Percentiles rank a stretch among this genome's conserved stretches.
Evolutionary conservation across 352 stramenopile species (phyloP).

Genomic region (Pythium rishiriense): DNA sequence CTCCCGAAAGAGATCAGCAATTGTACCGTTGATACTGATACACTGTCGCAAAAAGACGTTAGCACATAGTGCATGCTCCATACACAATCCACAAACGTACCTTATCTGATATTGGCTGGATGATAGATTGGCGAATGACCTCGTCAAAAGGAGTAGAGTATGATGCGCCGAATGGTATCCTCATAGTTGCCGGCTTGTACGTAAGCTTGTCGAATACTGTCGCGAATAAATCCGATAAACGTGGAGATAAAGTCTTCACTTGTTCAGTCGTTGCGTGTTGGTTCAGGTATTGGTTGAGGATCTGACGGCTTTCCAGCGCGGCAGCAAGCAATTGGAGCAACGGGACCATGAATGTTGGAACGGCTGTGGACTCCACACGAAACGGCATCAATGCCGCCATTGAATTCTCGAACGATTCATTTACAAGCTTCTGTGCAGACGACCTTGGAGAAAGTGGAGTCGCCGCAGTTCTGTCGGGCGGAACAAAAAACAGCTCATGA

Average conservation of each 20-base stretch:
- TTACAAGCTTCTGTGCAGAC: not conserved
- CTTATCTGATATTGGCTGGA: conserved; percentile 25
- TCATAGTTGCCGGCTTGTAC: not conserved
- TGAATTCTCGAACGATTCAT: conserved; percentile 44
- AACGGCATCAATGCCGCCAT: conserved; percentile 48
- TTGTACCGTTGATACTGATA: conserved; percentile 41
- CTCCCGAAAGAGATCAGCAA: conserved; percentile 54
- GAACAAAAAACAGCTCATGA: conserved; percentile 55
- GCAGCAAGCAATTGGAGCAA: conserved; percentile 41
- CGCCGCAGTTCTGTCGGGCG: conserved; percentile 8
- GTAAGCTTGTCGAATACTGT: not conserved
- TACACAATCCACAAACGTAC: conserved; percentile 40
- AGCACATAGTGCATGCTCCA: not conserved
- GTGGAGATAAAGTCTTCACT: not conserved
- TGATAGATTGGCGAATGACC: conserved; percentile 3
- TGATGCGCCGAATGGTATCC: not conserved
- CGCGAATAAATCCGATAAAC: conserved; percentile 10
- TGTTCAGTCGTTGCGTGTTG: conserved; percentile 24
- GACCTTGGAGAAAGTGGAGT: conserved; percentile 24
- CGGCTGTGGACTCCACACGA: conserved; percentile 31
- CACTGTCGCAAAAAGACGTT: conserved; percentile 37
- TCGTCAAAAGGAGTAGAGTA: conserved; percentile 8
- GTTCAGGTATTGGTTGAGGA: conserved; percentile 61
- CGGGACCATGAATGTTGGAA: conserved; percentile 49
- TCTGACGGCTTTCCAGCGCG: conserved; percentile 60